Percentiles rank a stretch among this genome's conserved stretches.
These are phyloP conservation scores for Aspergillus aculeatus DNA, from an alignment of 2,329 filamentous ascomycete genomes.

Conservation along the genomic window DNA sequence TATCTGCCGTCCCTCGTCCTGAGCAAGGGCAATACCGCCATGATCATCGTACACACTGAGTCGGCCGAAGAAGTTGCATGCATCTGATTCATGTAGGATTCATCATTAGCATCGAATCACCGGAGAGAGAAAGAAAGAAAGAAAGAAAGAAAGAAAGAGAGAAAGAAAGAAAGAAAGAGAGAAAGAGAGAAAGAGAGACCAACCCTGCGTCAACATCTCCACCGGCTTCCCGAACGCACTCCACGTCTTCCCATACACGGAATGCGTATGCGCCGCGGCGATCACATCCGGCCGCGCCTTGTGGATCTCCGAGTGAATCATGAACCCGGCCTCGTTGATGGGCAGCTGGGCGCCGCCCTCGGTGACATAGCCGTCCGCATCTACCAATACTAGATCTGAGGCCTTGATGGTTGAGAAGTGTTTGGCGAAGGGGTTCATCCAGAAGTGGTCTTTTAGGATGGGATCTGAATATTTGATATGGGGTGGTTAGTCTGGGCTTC, in stretches of 20 bases:
- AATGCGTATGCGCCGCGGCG: slow-evolving; percentile 60
- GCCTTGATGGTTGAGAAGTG: slow-evolving; percentile 45
- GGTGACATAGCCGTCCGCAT: slow-evolving; percentile 41
- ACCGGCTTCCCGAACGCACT: slow-evolving; percentile 59
- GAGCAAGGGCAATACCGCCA: slow-evolving; percentile 42
- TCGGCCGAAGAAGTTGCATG: slow-evolving; percentile 41
- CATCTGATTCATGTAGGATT: slow-evolving; percentile 23
- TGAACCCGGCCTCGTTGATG: slow-evolving; percentile 52
- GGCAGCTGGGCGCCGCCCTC: slow-evolving; percentile 42
- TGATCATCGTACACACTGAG: slow-evolving; percentile 41
- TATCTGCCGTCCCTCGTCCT: slow-evolving; percentile 41
- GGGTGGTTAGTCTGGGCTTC: too few relatives aligned
- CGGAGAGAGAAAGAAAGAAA: not conserved
- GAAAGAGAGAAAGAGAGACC: not conserved
- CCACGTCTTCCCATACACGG: slow-evolving; percentile 61
- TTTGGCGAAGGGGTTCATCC: slow-evolving; percentile 42
- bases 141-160: not conserved
- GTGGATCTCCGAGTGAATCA: slow-evolving; percentile 62
- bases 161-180: not conserved
- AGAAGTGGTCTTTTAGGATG: slow-evolving; percentile 39
- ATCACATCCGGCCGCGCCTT: slow-evolving; percentile 58
- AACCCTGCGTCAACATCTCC: slow-evolving; percentile 61
- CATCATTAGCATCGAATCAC: not conserved
- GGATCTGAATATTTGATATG: slow-evolving; percentile 27
- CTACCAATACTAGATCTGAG: slow-evolving; percentile 42